A percentile compares a stretch with the other conserved stretches of the same genome.
Conservation (phyloP, 202 grass and related monocot species). For the Carex arenaria region DNA sequence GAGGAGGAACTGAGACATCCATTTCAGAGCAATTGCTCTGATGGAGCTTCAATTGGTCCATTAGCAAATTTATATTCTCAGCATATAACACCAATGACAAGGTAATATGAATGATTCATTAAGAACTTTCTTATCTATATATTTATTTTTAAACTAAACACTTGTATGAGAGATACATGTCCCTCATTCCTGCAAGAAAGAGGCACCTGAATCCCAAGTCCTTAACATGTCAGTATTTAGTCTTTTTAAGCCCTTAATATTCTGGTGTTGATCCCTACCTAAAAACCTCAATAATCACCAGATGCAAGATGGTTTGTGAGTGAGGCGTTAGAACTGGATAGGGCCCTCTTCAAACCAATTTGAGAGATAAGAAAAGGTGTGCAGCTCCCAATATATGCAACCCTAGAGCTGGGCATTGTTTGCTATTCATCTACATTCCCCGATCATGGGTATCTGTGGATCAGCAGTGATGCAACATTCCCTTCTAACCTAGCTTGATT, state of each 20-base stretch:
- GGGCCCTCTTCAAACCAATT: not conserved
- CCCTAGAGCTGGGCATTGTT: not conserved
- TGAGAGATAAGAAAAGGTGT: not conserved
- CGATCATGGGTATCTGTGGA: not conserved
- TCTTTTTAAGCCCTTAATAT: not conserved
- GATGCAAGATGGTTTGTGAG: not conserved
- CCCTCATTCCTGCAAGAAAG: not conserved
- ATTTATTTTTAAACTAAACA: not conserved
- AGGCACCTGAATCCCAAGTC: not conserved
- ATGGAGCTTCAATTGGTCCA: conserved; percentile 49
- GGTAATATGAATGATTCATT: conserved; percentile 38
- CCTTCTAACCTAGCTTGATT: not conserved
- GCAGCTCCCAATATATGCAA: not conserved
- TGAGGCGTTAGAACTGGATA: not conserved
- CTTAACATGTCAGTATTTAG: not conserved
- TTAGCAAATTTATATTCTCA: conserved; percentile 47
- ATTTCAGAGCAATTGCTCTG: conserved; percentile 38
- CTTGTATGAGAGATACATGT: not conserved
- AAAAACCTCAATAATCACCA: not conserved
- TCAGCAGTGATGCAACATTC: not conserved
- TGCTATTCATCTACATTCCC: not conserved
- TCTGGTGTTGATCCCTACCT: not conserved
- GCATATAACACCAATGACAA: conserved; percentile 53
- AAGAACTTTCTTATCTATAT: not conserved
- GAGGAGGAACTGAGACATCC: conserved; percentile 45